A percentile compares a stretch with the other conserved stretches of the same genome.
These are phyloP conservation scores for Phtheirospermum japonicum DNA, from an alignment of 257 asterid species.

Conservation along the genomic window DNA sequence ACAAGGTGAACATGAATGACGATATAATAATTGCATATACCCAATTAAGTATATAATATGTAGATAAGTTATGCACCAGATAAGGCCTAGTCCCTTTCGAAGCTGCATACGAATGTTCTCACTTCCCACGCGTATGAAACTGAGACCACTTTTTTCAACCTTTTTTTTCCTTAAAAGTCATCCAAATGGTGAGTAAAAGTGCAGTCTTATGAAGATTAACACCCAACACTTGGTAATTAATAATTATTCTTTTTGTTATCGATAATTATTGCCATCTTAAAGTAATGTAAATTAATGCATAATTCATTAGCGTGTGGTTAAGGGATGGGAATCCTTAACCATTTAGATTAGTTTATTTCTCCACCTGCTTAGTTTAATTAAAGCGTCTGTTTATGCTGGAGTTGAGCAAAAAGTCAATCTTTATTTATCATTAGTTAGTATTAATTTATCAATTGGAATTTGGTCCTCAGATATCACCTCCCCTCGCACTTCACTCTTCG, in stretches of 20 bases:
- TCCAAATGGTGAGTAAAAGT: conserved; percentile 27
- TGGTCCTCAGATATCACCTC: conserved; percentile 26
- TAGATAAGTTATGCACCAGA: neutral
- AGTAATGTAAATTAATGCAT: neutral
- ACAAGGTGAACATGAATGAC: too few species aligned
- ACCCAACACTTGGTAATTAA: conserved; percentile 28
- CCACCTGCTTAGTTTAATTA: conserved; percentile 24
- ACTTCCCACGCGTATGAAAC: neutral
- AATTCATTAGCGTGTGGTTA: conserved; percentile 22
- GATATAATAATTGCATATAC: too few species aligned
- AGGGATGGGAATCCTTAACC: conserved; percentile 8
- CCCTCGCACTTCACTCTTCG: too few species aligned
- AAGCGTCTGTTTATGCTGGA: conserved; percentile 6
- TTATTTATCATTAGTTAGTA: neutral
- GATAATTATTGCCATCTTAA: conserved; percentile 11
- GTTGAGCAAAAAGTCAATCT: conserved; percentile 10
- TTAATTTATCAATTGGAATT: neutral
- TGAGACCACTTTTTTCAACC: conserved; percentile 19
- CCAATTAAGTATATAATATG: too few species aligned
- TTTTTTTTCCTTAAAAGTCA: neutral
- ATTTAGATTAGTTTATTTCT: conserved; percentile 19
- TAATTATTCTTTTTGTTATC: conserved; percentile 4
- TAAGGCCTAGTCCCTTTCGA: neutral
- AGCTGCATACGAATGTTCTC: neutral
- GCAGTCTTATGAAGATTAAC: conserved; percentile 41